Percentiles rank a stretch among this genome's conserved stretches.
These are phyloP conservation scores for Petunia axillaris DNA, from an alignment of 257 asterid genomes.

Conservation along the genomic window DNA sequence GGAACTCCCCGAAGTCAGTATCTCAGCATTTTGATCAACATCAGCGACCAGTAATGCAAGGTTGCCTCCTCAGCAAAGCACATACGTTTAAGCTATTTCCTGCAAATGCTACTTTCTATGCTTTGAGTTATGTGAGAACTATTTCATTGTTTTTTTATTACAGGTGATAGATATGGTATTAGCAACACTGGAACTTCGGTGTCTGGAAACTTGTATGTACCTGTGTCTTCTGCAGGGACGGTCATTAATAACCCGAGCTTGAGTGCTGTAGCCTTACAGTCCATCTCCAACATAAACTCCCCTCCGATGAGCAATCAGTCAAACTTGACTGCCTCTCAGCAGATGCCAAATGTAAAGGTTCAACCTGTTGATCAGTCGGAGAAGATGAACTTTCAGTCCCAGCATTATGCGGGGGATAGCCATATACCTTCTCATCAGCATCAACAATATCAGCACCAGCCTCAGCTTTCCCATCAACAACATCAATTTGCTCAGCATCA, in stretches of 20 bases:
- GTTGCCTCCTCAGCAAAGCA: slow-evolving; percentile 39
- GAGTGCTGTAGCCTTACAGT: slow-evolving; percentile 54
- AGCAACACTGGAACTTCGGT: slow-evolving; percentile 62
- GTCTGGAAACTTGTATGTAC: slow-evolving; percentile 64
- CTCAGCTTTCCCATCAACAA: slow-evolving; percentile 65
- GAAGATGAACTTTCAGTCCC: slow-evolving; percentile 59
- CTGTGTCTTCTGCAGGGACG: slow-evolving; percentile 61
- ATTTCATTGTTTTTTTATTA: slow-evolving; percentile 38
- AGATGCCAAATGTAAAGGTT: slow-evolving; percentile 49
- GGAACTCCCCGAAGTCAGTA: slow-evolving; percentile 59
- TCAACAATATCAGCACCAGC: slow-evolving; percentile 58
- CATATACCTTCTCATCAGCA: slow-evolving; percentile 55
- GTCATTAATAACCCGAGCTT: slow-evolving; percentile 54
- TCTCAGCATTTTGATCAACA: slow-evolving; percentile 67
- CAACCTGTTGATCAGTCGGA: slow-evolving; percentile 57
- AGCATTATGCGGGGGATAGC: slow-evolving; percentile 52
- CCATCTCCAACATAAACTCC: slow-evolving; percentile 57
- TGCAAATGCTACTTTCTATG: slow-evolving; percentile 25
- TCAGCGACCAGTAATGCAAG: slow-evolving; percentile 65
- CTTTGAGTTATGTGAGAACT: slow-evolving; percentile 2
- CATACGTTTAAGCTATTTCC: slow-evolving; percentile 10
- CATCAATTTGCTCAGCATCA: slow-evolving; percentile 61
- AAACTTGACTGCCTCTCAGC: slow-evolving; percentile 54
- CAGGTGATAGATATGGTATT: slow-evolving; percentile 82
- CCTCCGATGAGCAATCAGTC: slow-evolving; percentile 53